Evolutionary conservation across 768 basidiomycete species (phyloP).

Genomic region (Pisolithus tinctorius): DNA sequence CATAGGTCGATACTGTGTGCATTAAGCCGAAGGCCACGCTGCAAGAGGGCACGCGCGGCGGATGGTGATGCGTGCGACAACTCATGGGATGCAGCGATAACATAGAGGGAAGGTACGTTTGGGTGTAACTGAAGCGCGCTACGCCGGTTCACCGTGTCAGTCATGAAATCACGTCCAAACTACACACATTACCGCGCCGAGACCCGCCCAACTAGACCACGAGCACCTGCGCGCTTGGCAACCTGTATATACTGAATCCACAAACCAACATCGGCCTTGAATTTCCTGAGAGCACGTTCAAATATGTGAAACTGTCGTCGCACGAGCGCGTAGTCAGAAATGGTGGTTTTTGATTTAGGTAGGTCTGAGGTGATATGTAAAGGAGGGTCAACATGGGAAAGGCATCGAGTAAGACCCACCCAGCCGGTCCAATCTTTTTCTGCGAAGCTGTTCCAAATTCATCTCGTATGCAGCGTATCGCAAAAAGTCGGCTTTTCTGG

Average conservation of each 20-base stretch:
- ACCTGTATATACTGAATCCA: conserved; percentile 89
- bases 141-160: conserved; percentile 7
- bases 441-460: conserved; percentile 72
- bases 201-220: conserved; percentile 72
- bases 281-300: conserved; percentile 81
- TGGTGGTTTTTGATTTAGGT: conserved; percentile 38
- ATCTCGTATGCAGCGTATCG: conserved; percentile 92
- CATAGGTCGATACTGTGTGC: conserved; percentile 69
- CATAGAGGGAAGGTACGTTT: conserved; percentile 67
- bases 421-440: conserved; percentile 66
- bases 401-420: conserved; percentile 37
- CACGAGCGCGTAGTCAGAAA: conserved; percentile 82
- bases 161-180: not conserved
- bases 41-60: conserved; percentile 77
- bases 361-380: conserved; percentile 21
- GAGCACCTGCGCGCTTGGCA: conserved; percentile 74
- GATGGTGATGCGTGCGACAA: conserved; percentile 64
- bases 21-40: conserved; percentile 80
- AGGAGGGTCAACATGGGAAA: not conserved
- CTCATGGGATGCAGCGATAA: conserved; percentile 81
- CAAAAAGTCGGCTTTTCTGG: conserved; percentile 83
- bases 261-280: conserved; percentile 79
- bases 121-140: conserved; percentile 90
- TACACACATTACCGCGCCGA: conserved; percentile 63
- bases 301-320: conserved; percentile 85